Conservation (phyloP, 148 eudicot species). For the Amaranthus hypochondriacus region DNA sequence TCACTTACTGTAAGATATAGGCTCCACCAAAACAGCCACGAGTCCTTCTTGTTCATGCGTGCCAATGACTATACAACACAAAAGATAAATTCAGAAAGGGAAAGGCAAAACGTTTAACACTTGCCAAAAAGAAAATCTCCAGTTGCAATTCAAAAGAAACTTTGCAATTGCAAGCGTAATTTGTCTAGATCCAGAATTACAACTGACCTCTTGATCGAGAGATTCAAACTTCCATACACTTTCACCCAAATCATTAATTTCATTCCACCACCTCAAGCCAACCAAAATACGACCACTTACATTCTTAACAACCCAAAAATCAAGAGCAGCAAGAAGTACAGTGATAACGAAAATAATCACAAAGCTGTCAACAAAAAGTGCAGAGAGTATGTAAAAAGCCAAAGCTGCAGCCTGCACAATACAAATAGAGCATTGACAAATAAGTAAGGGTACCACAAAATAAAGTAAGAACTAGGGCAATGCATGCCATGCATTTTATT, state of each 20-base stretch:
- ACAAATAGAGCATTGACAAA: constrained; percentile 9
- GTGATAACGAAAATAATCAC: constrained; percentile 93
- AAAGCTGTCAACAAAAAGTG: constrained; percentile 72
- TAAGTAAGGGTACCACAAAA: background rate
- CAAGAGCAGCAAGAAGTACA: constrained; percentile 86
- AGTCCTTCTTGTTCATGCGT: constrained; percentile 96
- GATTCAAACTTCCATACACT: constrained; percentile 97
- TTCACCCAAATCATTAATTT: constrained; percentile 81
- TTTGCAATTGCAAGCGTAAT: background rate
- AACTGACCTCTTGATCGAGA: constrained; percentile 92
- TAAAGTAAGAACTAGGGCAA: background rate
- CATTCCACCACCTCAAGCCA: constrained; percentile 99
- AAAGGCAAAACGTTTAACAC: background rate
- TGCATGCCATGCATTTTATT: background rate
- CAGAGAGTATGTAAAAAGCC: constrained; percentile 91
- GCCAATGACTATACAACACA: constrained; percentile 64
- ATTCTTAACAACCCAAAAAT: constrained; percentile 99
- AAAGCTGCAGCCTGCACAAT: constrained; percentile 74
- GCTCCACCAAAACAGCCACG: constrained; percentile 99
- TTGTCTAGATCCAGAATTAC: background rate
- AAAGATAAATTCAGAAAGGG: constrained; percentile 9
- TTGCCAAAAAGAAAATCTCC: background rate
- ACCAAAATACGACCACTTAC: constrained; percentile 96
- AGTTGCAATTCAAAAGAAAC: background rate
- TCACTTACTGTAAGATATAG: constrained; percentile 78